Evolutionary conservation across 192 early-diverging fungal genomes (phyloP).

Genomic region (Coemansia sp.): DNA sequence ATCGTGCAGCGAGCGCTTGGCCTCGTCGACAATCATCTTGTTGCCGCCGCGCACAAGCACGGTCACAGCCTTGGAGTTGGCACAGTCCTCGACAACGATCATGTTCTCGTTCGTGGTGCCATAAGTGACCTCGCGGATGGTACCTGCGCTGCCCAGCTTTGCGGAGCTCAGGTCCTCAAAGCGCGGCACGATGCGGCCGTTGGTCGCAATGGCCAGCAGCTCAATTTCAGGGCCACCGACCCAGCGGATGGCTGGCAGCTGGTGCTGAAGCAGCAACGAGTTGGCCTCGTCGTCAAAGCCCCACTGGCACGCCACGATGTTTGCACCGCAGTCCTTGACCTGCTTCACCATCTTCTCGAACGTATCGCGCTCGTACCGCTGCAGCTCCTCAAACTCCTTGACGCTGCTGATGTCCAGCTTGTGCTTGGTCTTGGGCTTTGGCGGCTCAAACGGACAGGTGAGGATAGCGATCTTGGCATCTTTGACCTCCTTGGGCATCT

Average conservation of each 20-base stretch:
- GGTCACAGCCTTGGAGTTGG: constrained; percentile 97
- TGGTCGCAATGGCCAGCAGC: constrained; percentile 99
- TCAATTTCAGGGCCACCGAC: constrained; percentile 99
- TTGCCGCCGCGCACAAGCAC: constrained; percentile 97
- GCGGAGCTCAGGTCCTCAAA: constrained; percentile 88
- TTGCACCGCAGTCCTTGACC: constrained; percentile 98
- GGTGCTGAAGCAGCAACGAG: constrained; percentile 95
- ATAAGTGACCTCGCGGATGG: constrained; percentile 81
- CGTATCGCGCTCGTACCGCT: constrained; percentile 92
- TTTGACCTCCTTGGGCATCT: constrained; percentile 96
- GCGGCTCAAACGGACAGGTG: constrained; percentile 99
- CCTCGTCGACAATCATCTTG: constrained; percentile 99
- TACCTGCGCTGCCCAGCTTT: constrained; percentile 93
- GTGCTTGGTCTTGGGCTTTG: constrained; percentile 99
- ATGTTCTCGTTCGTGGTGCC: constrained; percentile 77
- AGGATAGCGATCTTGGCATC: constrained; percentile 98
- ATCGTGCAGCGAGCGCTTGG: constrained; percentile 96
- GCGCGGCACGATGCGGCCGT: constrained; percentile 99
- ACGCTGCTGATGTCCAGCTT: constrained; percentile 98
- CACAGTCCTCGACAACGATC: constrained; percentile 99
- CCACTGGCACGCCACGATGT: constrained; percentile 99
- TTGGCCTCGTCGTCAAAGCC: constrained; percentile 99
- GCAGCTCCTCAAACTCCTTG: constrained; percentile 97
- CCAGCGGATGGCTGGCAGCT: constrained; percentile 98
- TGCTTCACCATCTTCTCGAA: constrained; percentile 96